Conservation (phyloP, 768 basidiomycete species). For the Trichaptum fuscoviolaceum region DNA sequence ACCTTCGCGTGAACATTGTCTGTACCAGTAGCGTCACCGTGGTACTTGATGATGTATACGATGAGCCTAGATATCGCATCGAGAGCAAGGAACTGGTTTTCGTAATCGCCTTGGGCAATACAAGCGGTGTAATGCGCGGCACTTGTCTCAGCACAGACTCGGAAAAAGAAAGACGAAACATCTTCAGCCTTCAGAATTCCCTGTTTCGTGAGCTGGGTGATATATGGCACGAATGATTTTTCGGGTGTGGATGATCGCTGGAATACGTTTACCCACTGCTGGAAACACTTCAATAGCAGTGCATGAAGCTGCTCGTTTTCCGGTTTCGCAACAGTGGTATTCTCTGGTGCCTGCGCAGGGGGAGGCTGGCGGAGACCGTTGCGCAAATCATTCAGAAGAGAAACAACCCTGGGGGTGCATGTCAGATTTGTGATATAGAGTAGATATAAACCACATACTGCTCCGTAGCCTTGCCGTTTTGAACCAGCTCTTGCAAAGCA, state of each 20-base stretch:
- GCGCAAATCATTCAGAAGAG: constrained; percentile 78
- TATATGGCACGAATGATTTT: constrained; percentile 93
- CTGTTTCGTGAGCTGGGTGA: constrained; percentile 95
- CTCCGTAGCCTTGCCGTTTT: constrained; percentile 75
- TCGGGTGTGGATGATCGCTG: constrained; percentile 87
- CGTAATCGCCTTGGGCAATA: constrained; percentile 63
- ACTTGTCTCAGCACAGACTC: constrained; percentile 93
- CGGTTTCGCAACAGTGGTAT: constrained; percentile 44
- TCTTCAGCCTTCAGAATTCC: constrained; percentile 96
- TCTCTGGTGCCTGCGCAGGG: not conserved
- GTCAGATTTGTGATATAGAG: constrained; percentile 5
- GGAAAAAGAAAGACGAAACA: constrained; percentile 95
- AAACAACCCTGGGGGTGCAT: constrained; percentile 45
- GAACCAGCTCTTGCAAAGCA: constrained; percentile 67
- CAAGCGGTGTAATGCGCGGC: constrained; percentile 84
- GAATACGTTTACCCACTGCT: constrained; percentile 95
- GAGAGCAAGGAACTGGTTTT: constrained; percentile 82
- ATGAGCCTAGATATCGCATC: constrained; percentile 95
- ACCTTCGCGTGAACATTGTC: constrained; percentile 95
- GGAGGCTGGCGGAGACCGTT: constrained; percentile 50
- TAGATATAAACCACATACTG: constrained; percentile 50
- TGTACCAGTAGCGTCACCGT: constrained; percentile 89
- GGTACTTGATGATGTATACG: constrained; percentile 98
- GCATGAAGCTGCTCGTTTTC: constrained; percentile 74
- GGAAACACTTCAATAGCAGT: constrained; percentile 75